Evolutionary conservation across 2,329 filamentous ascomycete genomes (phyloP), one percentile per base, ranked within the genome.

Genomic region (Colletotrichum plurivorum): DNA sequence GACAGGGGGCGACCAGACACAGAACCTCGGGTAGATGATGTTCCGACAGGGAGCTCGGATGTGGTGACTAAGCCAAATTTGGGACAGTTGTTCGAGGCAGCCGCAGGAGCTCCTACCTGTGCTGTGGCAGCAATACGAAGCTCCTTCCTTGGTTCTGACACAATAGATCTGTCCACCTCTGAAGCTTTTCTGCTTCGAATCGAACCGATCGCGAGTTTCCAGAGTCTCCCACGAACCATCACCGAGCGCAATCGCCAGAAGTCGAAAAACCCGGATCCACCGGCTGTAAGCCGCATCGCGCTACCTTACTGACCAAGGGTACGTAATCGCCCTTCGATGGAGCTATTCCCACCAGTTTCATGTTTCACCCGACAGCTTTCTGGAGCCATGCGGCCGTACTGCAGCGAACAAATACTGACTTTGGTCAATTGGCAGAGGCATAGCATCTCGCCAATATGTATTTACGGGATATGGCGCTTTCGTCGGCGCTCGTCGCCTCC

Each of bases 401-500:
- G 41, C 48, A 48, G 31, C 8, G 31, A 31, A 7, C 20, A 5
- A 15, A 56, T 20, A 39, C 52, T 56, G 18, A 63, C 15, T 39
- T 15, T 48, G 18, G 13, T 15, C 31, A 27, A 13, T 18, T 10
- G 20, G 39, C 20, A 54, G 53, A 68, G 48, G 36, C 43, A 39
- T 15, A 56, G 43, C 51, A 60, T 36, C 10, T 41, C 12, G n/a
- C 18, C 46, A 56, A 66, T 7, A 89, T 89, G 87, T 80, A 83
- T 70, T 74, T 84, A 71, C 80, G 77, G 77, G 79, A 81, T 63
- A 75, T 80, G 72, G 81, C 82, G 84, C 83, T 82, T 67, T 76
- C 84, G 25, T 80, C 84, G 78, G 84, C 85, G 78, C 82, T 89
- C 59, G 76, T 88, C 22, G 80, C 83, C 53, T 80, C 86, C 27